Base-by-base conservation (phyloP, 2,329 filamentous ascomycete genomes). In the Xylaria sp. region DNA sequence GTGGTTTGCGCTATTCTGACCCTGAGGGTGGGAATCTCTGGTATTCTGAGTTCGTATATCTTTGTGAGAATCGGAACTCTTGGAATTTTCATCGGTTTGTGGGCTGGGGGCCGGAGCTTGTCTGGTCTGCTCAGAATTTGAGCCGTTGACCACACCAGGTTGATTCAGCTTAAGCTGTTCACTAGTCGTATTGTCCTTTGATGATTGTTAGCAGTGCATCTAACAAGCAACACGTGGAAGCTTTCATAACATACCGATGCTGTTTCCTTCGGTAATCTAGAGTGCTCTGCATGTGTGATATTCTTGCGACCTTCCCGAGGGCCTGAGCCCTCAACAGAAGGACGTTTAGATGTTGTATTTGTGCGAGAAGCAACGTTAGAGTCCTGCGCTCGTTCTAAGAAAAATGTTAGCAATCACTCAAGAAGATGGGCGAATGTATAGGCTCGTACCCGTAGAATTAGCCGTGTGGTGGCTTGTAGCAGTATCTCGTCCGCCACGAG, bases 271-370 rank as follows among this genome's bases (percentile, higher is more conserved):
- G 71, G 58, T 23, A 80, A 75, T 69, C 81, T 85, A n/a, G 70
- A 61, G 68, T 80, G 78, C 33, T 82, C 81, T 29, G 69, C 54
- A 58, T 75, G 74, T 40, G 72, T 43, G 1, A 77, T 66, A 4
- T 76, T 60, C 73, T 84, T 86, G 62, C 81, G 81, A 62, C 79
- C 75, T 38, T 84, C 82, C 46, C 79, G 79, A 38, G 73, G 61
- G 31, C 68, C 70, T 8, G 75, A 68, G 2, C 69, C 72, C 60
- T 85, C 83, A 15, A 78, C 65, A 1, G 80, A 77, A 17, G 72
- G 73, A 46, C 81, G 81, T 73, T 85, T 86, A 38, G 75, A 71
- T 2, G 75, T 59, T 6, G 78, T 74, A 7, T 75, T 69, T 40
- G 75, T 71, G 44, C 78, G 76, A 44, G 72, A 64, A 48, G 57